phyloP scores from a whole-genome alignment of 176 grass and related monocot genomes.

The Bromus sterilis region DNA sequence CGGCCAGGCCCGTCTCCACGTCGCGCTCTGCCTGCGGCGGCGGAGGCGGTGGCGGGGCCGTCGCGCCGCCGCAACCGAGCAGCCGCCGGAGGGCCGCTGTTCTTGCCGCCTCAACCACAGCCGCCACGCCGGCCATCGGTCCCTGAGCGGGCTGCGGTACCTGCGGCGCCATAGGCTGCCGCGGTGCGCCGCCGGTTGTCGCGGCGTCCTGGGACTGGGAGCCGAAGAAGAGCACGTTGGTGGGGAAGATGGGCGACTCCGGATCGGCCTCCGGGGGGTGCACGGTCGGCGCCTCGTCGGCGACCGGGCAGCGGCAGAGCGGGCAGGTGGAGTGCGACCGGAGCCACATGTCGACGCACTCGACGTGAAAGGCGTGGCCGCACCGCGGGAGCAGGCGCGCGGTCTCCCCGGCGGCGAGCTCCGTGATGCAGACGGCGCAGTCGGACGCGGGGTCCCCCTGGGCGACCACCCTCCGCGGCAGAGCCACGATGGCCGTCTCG shows the following conservation, averaged over 20 bases:
- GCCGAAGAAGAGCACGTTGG: conserved; percentile 63
- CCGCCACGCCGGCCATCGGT: conserved; percentile 21
- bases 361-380: conserved; percentile 62
- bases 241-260: conserved; percentile 49
- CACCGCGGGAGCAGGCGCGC: conserved; percentile 53
- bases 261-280: conserved; percentile 21
- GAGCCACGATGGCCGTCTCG: conserved; percentile 25
- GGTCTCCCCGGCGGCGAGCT: conserved; percentile 42
- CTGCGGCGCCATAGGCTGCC: not conserved
- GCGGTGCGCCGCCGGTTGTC: conserved; percentile 7
- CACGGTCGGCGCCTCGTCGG: not conserved
- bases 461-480: conserved; percentile 17
- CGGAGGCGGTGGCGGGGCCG: not conserved
- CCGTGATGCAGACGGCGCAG: conserved; percentile 70
- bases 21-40: conserved; percentile 1
- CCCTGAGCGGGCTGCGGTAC: not conserved
- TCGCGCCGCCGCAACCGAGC: conserved; percentile 34
- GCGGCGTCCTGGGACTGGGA: conserved; percentile 62
- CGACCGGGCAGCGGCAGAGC: conserved; percentile 44
- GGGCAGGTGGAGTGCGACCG: conserved; percentile 61
- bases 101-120: conserved; percentile 42
- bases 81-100: conserved; percentile 46
- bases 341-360: conserved; percentile 77
- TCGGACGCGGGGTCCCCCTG: conserved; percentile 15
- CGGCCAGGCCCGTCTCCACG: conserved; percentile 27